Conservation (phyloP, 768 basidiomycete species). For the Hydnomerulius pinastri region DNA sequence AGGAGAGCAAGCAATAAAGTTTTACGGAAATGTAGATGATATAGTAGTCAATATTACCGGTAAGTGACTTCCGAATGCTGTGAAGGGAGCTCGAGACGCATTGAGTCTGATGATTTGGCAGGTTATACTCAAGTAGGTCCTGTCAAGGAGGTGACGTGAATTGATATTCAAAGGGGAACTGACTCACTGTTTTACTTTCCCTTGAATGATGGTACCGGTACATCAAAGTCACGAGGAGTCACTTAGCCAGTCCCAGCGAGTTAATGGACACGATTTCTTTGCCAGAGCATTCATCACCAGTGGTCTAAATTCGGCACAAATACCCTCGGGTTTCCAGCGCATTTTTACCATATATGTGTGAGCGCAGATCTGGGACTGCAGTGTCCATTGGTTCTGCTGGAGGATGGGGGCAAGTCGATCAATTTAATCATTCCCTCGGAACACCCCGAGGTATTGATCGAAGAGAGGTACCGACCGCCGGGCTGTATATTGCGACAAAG, state of each 20-base stretch:
- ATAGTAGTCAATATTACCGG: conserved; percentile 17
- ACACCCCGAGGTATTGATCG: background rate
- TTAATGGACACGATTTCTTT: no score
- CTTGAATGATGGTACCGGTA: background rate
- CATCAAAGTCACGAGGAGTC: background rate
- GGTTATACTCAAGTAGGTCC: background rate
- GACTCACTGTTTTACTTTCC: background rate
- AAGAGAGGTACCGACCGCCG: no score
- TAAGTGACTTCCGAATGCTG: background rate
- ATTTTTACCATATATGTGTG: no score
- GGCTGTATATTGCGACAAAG: background rate
- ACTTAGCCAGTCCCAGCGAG: no score
- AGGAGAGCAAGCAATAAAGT: background rate
- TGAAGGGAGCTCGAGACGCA: background rate
- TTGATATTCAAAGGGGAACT: background rate
- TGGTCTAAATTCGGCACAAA: no score
- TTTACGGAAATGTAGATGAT: conserved; percentile 11
- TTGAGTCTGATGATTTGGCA: background rate
- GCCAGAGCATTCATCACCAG: no score
- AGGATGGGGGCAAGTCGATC: background rate
- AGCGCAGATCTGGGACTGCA: background rate
- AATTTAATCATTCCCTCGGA: background rate
- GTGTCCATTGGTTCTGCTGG: background rate
- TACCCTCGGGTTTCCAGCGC: no score
- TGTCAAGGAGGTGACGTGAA: background rate